phyloP scores from a whole-genome alignment of 2,329 filamentous ascomycete species.

The Pseudogymnoascus sp. region DNA sequence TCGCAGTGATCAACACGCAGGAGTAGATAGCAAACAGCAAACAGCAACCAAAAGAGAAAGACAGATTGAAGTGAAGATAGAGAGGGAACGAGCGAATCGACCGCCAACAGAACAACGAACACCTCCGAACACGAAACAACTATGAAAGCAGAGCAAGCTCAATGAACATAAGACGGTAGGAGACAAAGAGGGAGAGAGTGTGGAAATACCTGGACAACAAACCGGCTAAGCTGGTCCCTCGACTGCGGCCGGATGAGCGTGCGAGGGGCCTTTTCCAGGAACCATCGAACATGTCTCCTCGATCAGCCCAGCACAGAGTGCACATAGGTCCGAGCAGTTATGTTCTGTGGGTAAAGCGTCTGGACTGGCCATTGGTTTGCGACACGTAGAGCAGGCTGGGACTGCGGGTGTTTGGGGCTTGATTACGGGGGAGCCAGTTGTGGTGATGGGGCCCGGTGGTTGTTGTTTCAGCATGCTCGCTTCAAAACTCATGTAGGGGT shows the following conservation, averaged over 20 bases:
- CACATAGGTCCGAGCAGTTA: neutral
- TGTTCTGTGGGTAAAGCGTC: neutral
- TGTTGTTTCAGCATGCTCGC: slow-evolving; percentile 3
- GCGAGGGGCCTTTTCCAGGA: neutral
- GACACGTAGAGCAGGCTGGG: slow-evolving; percentile 1
- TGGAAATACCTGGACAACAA: neutral
- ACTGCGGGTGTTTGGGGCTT: neutral
- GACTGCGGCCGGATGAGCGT: neutral
- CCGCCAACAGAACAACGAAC: slow-evolving; percentile 12
- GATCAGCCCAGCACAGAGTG: neutral
- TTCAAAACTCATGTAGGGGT: neutral
- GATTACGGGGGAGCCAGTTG: slow-evolving; percentile 8
- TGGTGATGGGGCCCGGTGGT: neutral
- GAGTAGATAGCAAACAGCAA: slow-evolving; percentile 16
- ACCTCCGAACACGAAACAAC: slow-evolving; percentile 7
- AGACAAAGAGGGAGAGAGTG: slow-evolving; percentile 2
- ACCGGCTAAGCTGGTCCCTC: neutral
- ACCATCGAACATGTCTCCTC: neutral
- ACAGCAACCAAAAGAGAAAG: slow-evolving; percentile 18
- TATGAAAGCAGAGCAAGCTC: slow-evolving; percentile 6
- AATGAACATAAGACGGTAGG: slow-evolving; percentile 4
- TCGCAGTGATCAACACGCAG: slow-evolving; percentile 12
- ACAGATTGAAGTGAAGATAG: slow-evolving; percentile 20
- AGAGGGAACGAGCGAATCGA: slow-evolving; percentile 18
- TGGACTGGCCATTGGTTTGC: slow-evolving; percentile 3